phyloP scores from a whole-genome alignment of 306 rosid species.

The Cotoneaster glaucophyllus region DNA sequence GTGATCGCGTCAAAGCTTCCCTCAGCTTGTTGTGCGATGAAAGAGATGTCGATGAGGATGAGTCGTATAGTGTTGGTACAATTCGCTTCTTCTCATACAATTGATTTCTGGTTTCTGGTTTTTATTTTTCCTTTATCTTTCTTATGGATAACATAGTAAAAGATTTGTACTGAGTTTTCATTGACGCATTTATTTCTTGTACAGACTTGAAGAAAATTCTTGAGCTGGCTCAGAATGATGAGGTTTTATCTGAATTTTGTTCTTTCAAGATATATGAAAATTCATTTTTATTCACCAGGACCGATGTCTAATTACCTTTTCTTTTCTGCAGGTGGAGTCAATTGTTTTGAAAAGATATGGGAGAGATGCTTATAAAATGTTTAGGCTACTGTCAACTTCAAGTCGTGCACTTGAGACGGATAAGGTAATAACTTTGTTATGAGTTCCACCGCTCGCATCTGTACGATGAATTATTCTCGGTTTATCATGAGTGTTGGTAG shows the following conservation, averaged over 20 bases:
- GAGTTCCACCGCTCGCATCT: neutral
- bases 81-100: slow-evolving; percentile 1
- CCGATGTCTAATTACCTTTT: slow-evolving; percentile 17
- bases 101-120: neutral
- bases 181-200: slow-evolving; percentile 17
- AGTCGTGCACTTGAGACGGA: slow-evolving; percentile 57
- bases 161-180: slow-evolving; percentile 2
- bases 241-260: slow-evolving; percentile 40
- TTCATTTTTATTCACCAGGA: slow-evolving; percentile 7
- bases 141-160: neutral
- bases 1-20: slow-evolving; percentile 58
- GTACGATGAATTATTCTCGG: neutral
- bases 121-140: slow-evolving; percentile 6
- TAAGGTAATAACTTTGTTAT: slow-evolving; percentile 42
- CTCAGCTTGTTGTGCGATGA: slow-evolving; percentile 55
- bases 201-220: slow-evolving; percentile 70
- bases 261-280: neutral
- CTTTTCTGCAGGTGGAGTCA: slow-evolving; percentile 67
- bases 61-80: slow-evolving; percentile 54
- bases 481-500: neutral
- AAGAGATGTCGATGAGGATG: slow-evolving; percentile 28
- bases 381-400: slow-evolving; percentile 62
- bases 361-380: slow-evolving; percentile 71
- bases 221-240: slow-evolving; percentile 64
- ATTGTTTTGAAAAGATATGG: slow-evolving; percentile 76